Percentiles rank a stretch among this genome's conserved stretches.
Conservation (phyloP, 1,284 basidiomycete species). For the Phylloporus sp. region DNA sequence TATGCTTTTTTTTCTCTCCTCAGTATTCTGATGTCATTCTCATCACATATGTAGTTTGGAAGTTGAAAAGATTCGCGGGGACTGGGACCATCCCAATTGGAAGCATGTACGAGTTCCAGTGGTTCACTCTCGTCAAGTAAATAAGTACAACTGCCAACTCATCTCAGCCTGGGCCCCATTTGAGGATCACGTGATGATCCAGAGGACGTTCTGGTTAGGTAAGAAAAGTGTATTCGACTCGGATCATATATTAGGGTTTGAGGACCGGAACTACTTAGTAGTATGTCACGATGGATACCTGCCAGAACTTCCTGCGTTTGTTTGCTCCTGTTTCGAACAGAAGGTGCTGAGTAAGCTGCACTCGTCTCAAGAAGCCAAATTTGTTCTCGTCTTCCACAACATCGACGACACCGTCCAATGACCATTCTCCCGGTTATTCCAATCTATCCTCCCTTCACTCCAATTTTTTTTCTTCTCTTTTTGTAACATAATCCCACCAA, state of each 20-base stretch:
- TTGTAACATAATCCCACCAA: constrained; percentile 15
- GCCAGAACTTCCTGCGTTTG: not conserved
- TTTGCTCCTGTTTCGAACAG: constrained; percentile 27
- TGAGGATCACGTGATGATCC: too few relatives aligned
- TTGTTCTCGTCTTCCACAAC: constrained; percentile 4
- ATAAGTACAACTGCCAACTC: too few relatives aligned
- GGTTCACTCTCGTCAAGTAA: too few relatives aligned
- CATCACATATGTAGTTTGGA: constrained; percentile 1
- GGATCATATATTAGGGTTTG: too few relatives aligned
- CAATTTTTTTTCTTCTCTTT: not conserved
- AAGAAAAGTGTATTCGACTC: too few relatives aligned
- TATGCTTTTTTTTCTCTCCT: not conserved
- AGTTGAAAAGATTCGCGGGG: not conserved
- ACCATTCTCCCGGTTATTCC: not conserved
- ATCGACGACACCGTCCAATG: constrained; percentile 15
- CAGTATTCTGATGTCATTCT: not conserved
- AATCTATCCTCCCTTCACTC: not conserved
- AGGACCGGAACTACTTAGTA: too few relatives aligned
- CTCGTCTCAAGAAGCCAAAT: too few relatives aligned
- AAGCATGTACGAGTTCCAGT: too few relatives aligned
- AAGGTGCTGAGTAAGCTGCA: constrained; percentile 24
- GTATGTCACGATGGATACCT: too few relatives aligned
- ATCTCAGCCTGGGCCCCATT: too few relatives aligned
- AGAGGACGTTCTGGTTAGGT: too few relatives aligned
- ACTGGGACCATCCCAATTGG: too few relatives aligned